Base-by-base conservation (phyloP, 2,329 filamentous ascomycete genomes). In the Cercospora sp. region DNA sequence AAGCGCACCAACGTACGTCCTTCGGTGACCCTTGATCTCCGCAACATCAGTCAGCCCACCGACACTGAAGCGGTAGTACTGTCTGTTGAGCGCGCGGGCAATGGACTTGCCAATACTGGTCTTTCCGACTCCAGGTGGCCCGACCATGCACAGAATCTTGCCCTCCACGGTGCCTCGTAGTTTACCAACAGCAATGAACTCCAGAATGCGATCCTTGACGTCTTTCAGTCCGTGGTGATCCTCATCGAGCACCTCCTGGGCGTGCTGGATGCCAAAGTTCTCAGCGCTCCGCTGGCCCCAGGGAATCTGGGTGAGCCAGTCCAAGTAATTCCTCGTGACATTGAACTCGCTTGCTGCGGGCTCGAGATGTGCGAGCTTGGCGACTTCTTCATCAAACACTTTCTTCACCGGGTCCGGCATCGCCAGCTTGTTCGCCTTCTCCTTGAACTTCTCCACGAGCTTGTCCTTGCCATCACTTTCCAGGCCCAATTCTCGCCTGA, bases 51-150 rank as follows among this genome's bases (percentile, higher is more conserved):
- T 97, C 73, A 99, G 86, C 74, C 95, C 95, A 78, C 95, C 95
- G 8, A 99, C 95, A 77, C 94, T 97, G 85, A 99, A 99, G 74
- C 95, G 89, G 84, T 99, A 99, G 83, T 99, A 99, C 78, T 99
- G 90, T 68, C 96, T 87, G 81, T 97, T 97, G 67, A 99, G 84
- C 30, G 95, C 96, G 65, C 94, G 88, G 16, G 95, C 95, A 75
- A 99, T 97, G 0, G 94, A 98, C 80, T 99, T 99, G 78, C 95
- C 95, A 73, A 99, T 99, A 80, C 94, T 97, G 2, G 95, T 99
- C 85, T 99, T 99, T 75, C 95, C 95, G 28, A 99, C 95, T 84
- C 95, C 95, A 18, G 95, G 95, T 63, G 95, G 95, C 0, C 95
- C 95, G 65, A 99, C 96, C 77, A 99, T 94, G 81, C 95, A 99